Conservation (phyloP, 2,329 filamentous ascomycete genomes). For the Teratosphaeria nubilosa region DNA sequence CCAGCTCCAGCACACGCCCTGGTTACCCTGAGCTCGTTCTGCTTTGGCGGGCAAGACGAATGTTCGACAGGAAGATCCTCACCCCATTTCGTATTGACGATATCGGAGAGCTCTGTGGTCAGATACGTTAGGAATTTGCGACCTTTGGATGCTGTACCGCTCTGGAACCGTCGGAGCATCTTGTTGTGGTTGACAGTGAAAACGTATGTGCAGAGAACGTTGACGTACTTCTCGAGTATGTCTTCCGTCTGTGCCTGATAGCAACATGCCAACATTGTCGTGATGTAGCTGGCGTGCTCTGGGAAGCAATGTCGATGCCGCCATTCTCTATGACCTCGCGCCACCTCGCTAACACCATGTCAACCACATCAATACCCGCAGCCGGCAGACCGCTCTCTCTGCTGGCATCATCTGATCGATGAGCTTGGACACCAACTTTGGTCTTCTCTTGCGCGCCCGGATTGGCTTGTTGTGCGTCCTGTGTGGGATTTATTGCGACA, state of each 20-base stretch:
- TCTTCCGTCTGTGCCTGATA: neutral
- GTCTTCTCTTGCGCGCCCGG: neutral
- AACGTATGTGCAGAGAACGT: neutral
- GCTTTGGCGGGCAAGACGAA: neutral
- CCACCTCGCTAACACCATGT: neutral
- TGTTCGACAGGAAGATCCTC: neutral
- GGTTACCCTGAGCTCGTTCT: neutral
- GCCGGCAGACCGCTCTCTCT: neutral
- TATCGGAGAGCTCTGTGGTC: neutral
- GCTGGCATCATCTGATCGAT: neutral
- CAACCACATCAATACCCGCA: neutral
- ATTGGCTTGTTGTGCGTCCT: neutral
- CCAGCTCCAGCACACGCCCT: neutral
- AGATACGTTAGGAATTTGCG: neutral
- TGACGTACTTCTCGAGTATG: neutral
- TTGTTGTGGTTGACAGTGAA: neutral
- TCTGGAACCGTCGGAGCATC: neutral
- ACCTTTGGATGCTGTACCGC: neutral
- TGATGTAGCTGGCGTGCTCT: neutral
- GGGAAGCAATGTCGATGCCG: neutral
- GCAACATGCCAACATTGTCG: neutral
- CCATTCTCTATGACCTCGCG: neutral
- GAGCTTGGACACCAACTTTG: neutral
- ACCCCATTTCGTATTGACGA: neutral
- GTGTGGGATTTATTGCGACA: neutral